These are phyloP conservation scores for Penicillium sp. DNA, from an alignment of 2,329 filamentous ascomycete genomes.

Conservation along the genomic window DNA sequence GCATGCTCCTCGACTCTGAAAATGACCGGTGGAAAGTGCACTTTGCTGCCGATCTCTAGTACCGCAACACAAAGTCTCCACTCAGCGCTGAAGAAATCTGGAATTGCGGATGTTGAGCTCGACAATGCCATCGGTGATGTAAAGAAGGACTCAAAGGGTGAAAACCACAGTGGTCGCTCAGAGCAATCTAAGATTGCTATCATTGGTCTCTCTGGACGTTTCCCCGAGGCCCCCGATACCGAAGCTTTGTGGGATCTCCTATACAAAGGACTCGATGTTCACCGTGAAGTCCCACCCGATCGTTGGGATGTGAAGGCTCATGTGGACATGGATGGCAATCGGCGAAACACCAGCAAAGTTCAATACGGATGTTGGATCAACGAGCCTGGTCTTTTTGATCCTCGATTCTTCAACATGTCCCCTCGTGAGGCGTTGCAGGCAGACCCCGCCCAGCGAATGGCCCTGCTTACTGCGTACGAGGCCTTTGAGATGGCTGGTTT, in stretches of 20 bases:
- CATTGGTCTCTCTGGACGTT: constrained; percentile 77
- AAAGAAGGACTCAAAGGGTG: constrained; percentile 15
- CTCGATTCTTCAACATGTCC: constrained; percentile 86
- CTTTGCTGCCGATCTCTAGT: constrained; percentile 32
- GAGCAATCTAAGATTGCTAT: constrained; percentile 72
- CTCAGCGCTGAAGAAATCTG: constrained; percentile 31
- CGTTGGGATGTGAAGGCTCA: constrained; percentile 74
- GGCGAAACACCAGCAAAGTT: constrained; percentile 73
- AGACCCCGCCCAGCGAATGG: constrained; percentile 77
- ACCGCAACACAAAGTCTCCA: constrained; percentile 35
- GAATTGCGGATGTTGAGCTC: constrained; percentile 27
- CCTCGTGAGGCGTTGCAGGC: constrained; percentile 77
- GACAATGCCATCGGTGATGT: constrained; percentile 30
- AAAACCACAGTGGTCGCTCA: constrained; percentile 31
- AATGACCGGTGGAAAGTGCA: constrained; percentile 17
- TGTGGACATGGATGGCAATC: constrained; percentile 69
- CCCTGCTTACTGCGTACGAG: constrained; percentile 75
- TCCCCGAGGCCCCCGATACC: constrained; percentile 69
- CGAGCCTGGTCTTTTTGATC: constrained; percentile 74
- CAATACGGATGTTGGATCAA: constrained; percentile 76
- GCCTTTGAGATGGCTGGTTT: constrained; percentile 80
- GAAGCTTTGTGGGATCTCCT: constrained; percentile 75
- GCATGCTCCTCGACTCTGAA: constrained; percentile 29
- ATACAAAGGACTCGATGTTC: constrained; percentile 72
- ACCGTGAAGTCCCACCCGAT: constrained; percentile 60